Evolutionary conservation across 306 rosid species (phyloP), one percentile per base, ranked within the genome.

Genomic region (peach (Prunus persica)): DNA sequence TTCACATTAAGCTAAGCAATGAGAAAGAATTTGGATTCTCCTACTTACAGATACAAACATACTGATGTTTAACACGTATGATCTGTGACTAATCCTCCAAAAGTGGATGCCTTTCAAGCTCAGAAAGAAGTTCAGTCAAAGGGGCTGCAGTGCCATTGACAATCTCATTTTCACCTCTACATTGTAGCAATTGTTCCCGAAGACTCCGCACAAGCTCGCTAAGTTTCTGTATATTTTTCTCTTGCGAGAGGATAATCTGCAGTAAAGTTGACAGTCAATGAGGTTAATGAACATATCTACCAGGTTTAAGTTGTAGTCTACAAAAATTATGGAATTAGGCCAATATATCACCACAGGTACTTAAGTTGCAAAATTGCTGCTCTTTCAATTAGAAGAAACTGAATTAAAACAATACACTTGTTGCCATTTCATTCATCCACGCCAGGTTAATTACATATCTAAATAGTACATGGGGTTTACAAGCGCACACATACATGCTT

Each of bases 181-280:
- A 86, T 54, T 83, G 85, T 66, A 67, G 66, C 72, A 84, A 76
- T 55, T 88, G 81, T 69, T 84, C 86, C 65, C 78, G 77, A 56
- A 86, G 92, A 78, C 83, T 86, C 55, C 24, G 88, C 70, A 82
- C 85, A 24, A 82, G 82, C 81, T 84, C 92, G 58, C 84, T 84
- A 55, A 88, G 86, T 80, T 82, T 86, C 77, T 78, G 88, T 74
- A 88, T 86, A 78, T 79, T 86, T 79, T 69, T 88, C 86, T 88
- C 88, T 67, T 88, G 92, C n/a, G 90, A 88, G n/a, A 88, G 90
- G 56, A 88, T 88, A 61, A 88, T 88, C 92, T 88, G 76, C 83
- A 68, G 34, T 11, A n/a, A 38, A 8, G 52, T 71, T 64, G 45
- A 75, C n/a, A 52, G 52, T 51, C 49, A 69, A 27, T 27, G 20